Percentiles rank a stretch among this genome's conserved stretches.
phyloP scores from a whole-genome alignment of 805 yeast species.

The Yarrowia sp. region DNA sequence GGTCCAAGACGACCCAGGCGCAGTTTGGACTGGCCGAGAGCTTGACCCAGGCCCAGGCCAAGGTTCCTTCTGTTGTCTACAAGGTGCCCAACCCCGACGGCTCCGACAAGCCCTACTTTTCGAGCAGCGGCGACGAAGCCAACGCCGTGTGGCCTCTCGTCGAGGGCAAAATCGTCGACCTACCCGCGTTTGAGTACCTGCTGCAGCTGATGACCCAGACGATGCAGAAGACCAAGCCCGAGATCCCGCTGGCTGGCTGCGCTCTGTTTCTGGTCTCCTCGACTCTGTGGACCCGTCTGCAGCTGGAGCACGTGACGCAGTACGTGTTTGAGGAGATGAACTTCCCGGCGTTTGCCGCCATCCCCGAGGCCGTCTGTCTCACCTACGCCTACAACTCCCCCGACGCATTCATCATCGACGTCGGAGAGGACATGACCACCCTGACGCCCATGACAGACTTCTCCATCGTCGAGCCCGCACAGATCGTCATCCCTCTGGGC shows the following conservation, averaged over 20 bases:
- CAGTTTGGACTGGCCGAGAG: slow-evolving; percentile 76
- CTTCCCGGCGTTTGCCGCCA: slow-evolving; percentile 65
- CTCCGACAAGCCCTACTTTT: slow-evolving; percentile 37
- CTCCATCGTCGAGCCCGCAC: slow-evolving; percentile 57
- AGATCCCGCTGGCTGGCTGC: slow-evolving; percentile 44
- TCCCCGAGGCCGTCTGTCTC: slow-evolving; percentile 67
- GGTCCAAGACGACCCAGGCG: slow-evolving; percentile 69
- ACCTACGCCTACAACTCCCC: slow-evolving; percentile 65
- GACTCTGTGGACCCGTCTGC: slow-evolving; percentile 63
- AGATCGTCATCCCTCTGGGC: slow-evolving; percentile 53
- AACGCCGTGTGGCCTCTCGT: slow-evolving; percentile 60
- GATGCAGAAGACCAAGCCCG: slow-evolving; percentile 49
- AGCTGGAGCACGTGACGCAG: slow-evolving; percentile 67
- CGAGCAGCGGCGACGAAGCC: slow-evolving; percentile 44
- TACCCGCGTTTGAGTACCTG: slow-evolving; percentile 67
- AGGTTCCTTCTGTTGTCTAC: slow-evolving; percentile 76
- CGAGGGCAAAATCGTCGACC: slow-evolving; percentile 61
- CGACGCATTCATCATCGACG: slow-evolving; percentile 72
- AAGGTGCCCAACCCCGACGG: slow-evolving; percentile 34
- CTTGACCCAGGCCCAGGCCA: slow-evolving; percentile 69
- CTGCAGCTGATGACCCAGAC: slow-evolving; percentile 50
- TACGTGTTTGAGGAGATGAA: slow-evolving; percentile 72
- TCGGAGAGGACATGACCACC: slow-evolving; percentile 75
- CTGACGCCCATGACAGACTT: slow-evolving; percentile 77
- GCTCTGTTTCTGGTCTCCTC: slow-evolving; percentile 71